These are phyloP conservation scores for Boletellus sp. DNA, from an alignment of 768 basidiomycete genomes.

Conservation along the genomic window DNA sequence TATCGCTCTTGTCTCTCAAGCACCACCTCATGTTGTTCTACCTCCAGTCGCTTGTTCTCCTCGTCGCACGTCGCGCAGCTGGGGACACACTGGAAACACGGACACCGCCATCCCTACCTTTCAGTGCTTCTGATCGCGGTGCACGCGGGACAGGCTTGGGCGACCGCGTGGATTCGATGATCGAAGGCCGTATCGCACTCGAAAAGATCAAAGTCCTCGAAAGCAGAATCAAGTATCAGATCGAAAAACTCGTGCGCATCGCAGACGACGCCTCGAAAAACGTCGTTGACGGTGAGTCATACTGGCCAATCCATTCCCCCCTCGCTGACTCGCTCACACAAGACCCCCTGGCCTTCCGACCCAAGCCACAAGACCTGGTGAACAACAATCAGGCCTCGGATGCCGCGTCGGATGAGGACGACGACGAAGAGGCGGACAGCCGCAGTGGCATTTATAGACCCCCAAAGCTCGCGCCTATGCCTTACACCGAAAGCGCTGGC, in stretches of 20 bases:
- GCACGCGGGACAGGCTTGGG: conserved; percentile 58
- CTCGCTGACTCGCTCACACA: conserved; percentile 7
- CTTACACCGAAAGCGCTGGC: conserved; percentile 62
- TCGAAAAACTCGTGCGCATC: conserved; percentile 85
- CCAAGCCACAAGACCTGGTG: conserved; percentile 77
- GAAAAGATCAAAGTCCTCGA: conserved; percentile 89
- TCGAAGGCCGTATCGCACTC: conserved; percentile 76
- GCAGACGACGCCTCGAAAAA: conserved; percentile 56
- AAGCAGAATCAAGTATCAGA: conserved; percentile 87
- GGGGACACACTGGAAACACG: conserved; percentile 60
- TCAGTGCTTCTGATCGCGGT: conserved; percentile 49
- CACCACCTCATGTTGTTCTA: conserved; percentile 82
- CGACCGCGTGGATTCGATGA: conserved; percentile 74
- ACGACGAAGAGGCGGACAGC: conserved; percentile 13
- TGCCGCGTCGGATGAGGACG: conserved; percentile 31
- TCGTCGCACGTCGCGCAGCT: conserved; percentile 64
- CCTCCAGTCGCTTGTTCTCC: conserved; percentile 74
- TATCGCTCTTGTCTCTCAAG: conserved; percentile 88
- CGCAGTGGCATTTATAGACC: conserved; percentile 70
- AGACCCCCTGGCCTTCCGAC: conserved; percentile 92
- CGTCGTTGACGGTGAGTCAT: conserved; percentile 55
- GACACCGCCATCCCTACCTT: conserved; percentile 46
- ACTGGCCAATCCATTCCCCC: neutral
- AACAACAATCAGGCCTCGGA: conserved; percentile 35
- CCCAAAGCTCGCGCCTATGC: conserved; percentile 85